phyloP scores from a whole-genome alignment of 163 green algal genomes.

The Chloroidium sp. region DNA sequence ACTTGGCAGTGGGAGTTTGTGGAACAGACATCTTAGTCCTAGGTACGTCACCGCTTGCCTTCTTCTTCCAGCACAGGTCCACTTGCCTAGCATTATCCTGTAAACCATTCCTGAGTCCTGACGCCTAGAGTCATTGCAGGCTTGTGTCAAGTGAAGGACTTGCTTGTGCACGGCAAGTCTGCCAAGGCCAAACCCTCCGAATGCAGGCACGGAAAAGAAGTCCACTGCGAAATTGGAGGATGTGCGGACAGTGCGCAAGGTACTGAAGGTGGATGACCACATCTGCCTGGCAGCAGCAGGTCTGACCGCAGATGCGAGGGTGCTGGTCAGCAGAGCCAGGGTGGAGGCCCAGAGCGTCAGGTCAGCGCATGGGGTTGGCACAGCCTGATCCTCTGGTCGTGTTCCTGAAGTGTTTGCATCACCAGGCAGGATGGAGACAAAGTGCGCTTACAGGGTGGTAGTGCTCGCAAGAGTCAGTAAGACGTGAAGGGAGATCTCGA shows the following conservation, averaged over 20 bases:
- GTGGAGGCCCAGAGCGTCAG: constrained; percentile 89
- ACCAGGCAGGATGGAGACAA: no score
- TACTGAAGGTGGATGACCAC: constrained; percentile 92
- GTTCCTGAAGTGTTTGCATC: no score
- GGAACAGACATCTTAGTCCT: constrained; percentile 89
- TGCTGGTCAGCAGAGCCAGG: constrained; percentile 51
- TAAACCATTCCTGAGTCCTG: no score
- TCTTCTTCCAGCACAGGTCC: not conserved
- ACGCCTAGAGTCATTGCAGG: no score
- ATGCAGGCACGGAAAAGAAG: constrained; percentile 90
- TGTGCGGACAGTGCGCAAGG: constrained; percentile 89
- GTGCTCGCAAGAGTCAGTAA: no score
- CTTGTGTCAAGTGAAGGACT: no score
- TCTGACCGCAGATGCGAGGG: constrained; percentile 87
- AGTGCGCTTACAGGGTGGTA: no score
- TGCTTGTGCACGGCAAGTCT: not conserved
- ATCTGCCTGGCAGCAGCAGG: constrained; percentile 95
- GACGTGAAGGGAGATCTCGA: no score
- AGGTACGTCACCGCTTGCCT: constrained; percentile 32
- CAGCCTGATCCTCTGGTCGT: no score
- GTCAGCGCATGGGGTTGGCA: not conserved
- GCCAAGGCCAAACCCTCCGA: not conserved
- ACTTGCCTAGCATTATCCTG: not conserved
- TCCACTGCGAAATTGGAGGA: constrained; percentile 84
- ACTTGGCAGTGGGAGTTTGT: constrained; percentile 86